These are phyloP conservation scores for Ascosphaera aggregata DNA, from an alignment of 2,329 filamentous ascomycete genomes.

Conservation along the genomic window DNA sequence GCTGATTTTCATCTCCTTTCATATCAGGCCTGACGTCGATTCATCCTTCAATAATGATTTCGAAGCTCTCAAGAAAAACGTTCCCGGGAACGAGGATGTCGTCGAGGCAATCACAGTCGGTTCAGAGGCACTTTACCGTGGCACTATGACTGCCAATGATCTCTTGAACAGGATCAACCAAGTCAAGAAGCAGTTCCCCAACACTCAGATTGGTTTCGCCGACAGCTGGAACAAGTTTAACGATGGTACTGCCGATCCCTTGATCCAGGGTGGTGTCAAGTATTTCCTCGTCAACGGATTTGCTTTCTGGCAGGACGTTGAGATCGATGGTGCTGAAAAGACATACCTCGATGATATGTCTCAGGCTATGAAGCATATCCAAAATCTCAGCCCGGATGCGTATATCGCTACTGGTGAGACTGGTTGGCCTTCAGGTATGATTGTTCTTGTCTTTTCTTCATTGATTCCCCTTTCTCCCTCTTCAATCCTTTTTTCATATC, in stretches of 20 bases:
- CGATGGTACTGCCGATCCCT: slow-evolving; percentile 41
- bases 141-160: slow-evolving; percentile 37
- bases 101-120: slow-evolving; percentile 48
- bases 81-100: slow-evolving; percentile 27
- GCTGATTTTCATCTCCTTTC: slow-evolving; percentile 1
- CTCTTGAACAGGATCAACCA: slow-evolving; percentile 38
- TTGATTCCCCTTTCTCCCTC: neutral
- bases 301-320: slow-evolving; percentile 46
- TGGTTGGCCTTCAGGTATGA: slow-evolving; percentile 35
- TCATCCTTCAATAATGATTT: slow-evolving; percentile 38
- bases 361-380: slow-evolving; percentile 39
- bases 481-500: too few relatives aligned
- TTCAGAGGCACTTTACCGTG: slow-evolving; percentile 46
- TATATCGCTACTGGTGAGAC: slow-evolving; percentile 49
- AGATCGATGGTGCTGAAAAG: slow-evolving; percentile 31
- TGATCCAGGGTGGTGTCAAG: slow-evolving; percentile 36
- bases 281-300: slow-evolving; percentile 46
- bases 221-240: slow-evolving; percentile 52
- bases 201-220: slow-evolving; percentile 39
- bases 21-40: slow-evolving; percentile 34
- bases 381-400: slow-evolving; percentile 29
- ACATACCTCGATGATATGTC: slow-evolving; percentile 45
- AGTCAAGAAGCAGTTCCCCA: slow-evolving; percentile 29
- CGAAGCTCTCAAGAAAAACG: slow-evolving; percentile 26
- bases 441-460: neutral